phyloP scores from a whole-genome alignment of 1,139 yeast genomes.

The Saccharomyces pastorianus region DNA sequence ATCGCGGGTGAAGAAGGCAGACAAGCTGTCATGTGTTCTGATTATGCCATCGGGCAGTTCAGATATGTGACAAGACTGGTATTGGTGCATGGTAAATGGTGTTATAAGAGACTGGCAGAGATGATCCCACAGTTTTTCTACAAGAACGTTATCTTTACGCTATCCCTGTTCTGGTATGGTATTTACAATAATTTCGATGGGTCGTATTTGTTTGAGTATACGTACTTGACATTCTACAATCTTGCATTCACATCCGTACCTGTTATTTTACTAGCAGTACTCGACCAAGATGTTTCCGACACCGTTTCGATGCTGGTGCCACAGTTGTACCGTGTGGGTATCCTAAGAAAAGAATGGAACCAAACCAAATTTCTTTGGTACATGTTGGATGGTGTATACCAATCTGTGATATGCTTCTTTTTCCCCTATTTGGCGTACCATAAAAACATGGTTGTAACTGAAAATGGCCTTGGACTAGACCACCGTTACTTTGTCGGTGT shows the following conservation, averaged over 20 bases:
- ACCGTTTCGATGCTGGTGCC: constrained; percentile 78
- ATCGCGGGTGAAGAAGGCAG: constrained; percentile 98
- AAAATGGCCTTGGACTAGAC: constrained; percentile 59
- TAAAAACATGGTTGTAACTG: constrained; percentile 47
- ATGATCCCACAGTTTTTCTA: constrained; percentile 92
- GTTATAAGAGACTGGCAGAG: constrained; percentile 82
- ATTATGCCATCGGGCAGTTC: constrained; percentile 94
- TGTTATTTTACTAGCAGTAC: constrained; percentile 77
- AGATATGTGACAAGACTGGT: constrained; percentile 70
- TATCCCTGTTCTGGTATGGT: constrained; percentile 92
- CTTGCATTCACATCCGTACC: constrained; percentile 94
- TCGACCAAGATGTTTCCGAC: constrained; percentile 89
- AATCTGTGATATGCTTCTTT: constrained; percentile 75
- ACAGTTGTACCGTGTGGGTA: constrained; percentile 79
- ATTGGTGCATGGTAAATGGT: constrained; percentile 94
- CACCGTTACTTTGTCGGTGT: constrained; percentile 86
- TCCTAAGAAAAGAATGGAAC: constrained; percentile 74
- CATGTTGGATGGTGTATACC: constrained; percentile 82
- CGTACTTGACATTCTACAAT: constrained; percentile 86
- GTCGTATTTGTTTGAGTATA: constrained; percentile 82
- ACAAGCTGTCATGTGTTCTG: constrained; percentile 96
- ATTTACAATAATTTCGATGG: constrained; percentile 81
- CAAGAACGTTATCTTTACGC: constrained; percentile 81
- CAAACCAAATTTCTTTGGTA: constrained; percentile 72
- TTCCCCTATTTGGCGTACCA: constrained; percentile 72